Evolutionary conservation across 2,329 filamentous ascomycete genomes (phyloP), one percentile per base, ranked within the genome.

Genomic region (Colletotrichum sp.): DNA sequence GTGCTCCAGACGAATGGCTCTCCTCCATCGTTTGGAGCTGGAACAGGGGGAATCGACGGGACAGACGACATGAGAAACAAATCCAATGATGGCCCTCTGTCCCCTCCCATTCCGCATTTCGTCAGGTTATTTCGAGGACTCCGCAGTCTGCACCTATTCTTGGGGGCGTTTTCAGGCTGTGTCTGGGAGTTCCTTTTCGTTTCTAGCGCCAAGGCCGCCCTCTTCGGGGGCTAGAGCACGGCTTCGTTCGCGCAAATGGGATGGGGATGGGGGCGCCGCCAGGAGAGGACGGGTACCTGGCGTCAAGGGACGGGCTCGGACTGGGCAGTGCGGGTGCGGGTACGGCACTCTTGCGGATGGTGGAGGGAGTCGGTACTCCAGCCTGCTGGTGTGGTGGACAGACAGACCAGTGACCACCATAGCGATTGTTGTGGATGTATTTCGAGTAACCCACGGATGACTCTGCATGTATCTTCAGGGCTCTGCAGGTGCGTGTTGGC

Each of bases 121-220:
- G 60, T 26, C 72, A 71, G 52, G 13, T 71, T 30, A 43, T 71
- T 61, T 61, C 59, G 52, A 71, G 55, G 30, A 26, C 21, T 36
- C 67, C 18, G 48, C 26, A 48, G 30, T n/a, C 28, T n/a, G 26
- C n/a, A 36, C n/a, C 55, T 68, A 36, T 64, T 72, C 43, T 57
- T 63, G 43, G 69, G 48, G 39, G 55, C 30, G n/a, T 26, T 59
- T 34, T 21, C 69, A 72, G 73, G 73, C 57, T 63, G 63, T 75
- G 55, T 67, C 63, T 64, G 57, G 26, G 32, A 30, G 57, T 75
- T 68, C 63, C 68, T 68, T 72, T 63, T 68, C 30, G 69, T 64
- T 75, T 72, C 73, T 75, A 57, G 69, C 26, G 73, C 43, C 61
- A 75, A 65, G 69, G 60, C 59, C 36, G 55, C 65, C 55, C 65